phyloP scores from a whole-genome alignment of 805 yeast genomes.

The Schwanniomyces yamadae region DNA sequence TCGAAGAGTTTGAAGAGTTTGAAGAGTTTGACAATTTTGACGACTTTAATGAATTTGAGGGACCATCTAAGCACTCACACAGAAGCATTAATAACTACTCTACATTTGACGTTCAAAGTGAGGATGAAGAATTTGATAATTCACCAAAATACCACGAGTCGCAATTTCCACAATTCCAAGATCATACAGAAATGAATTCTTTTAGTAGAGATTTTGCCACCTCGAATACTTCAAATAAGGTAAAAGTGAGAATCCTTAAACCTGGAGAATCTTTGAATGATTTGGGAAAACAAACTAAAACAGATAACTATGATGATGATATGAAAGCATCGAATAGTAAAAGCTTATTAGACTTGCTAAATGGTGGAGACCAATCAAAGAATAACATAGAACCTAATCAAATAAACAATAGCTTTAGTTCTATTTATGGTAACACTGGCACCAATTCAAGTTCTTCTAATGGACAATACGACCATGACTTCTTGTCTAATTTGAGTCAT shows the following conservation, averaged over 20 bases:
- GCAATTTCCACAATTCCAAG: too few species aligned
- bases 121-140: constrained; percentile 30
- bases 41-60: constrained; percentile 31
- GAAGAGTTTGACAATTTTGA: constrained; percentile 36
- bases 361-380: constrained; percentile 8
- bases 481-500: neutral
- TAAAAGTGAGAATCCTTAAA: constrained; percentile 24
- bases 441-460: neutral
- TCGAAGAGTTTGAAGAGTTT: constrained; percentile 19
- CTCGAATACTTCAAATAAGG: constrained; percentile 11
- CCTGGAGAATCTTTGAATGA: constrained; percentile 26
- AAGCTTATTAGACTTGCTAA: constrained; percentile 21
- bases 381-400: neutral
- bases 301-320: neutral
- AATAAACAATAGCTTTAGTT: constrained; percentile 1
- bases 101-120: constrained; percentile 34
- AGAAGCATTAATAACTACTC: constrained; percentile 8
- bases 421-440: neutral
- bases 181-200: too few species aligned
- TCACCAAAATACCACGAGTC: too few species aligned
- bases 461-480: neutral
- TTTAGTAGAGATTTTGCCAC: too few species aligned
- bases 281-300: constrained; percentile 3
- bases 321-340: constrained; percentile 13
- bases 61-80: constrained; percentile 5